These are phyloP conservation scores for Pneumocystis carinii DNA, from an alignment of 1,139 yeast species.

Conservation along the genomic window DNA sequence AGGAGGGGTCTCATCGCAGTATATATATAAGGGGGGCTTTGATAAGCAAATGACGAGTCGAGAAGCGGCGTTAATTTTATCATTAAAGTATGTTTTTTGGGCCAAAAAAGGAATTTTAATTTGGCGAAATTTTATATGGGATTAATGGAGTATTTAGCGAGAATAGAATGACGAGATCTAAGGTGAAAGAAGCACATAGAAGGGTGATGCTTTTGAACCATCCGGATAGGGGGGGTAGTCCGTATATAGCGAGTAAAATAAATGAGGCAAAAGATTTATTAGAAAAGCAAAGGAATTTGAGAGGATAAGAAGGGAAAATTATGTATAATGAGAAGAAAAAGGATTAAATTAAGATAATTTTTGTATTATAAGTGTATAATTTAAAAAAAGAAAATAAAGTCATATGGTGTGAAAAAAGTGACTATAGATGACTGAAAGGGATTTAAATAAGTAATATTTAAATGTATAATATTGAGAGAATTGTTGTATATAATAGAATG, in stretches of 20 bases:
- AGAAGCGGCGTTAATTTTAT: slow-evolving; percentile 81
- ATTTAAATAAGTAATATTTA: too few relatives aligned
- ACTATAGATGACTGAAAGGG: too few relatives aligned
- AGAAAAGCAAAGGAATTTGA: slow-evolving; percentile 50
- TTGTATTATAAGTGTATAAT: too few relatives aligned
- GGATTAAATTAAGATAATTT: too few relatives aligned
- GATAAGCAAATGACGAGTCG: slow-evolving; percentile 77
- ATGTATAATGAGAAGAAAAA: too few relatives aligned
- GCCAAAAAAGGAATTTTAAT: background rate
- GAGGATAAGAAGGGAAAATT: too few relatives aligned
- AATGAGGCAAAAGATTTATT: slow-evolving; percentile 92
- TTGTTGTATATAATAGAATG: too few relatives aligned
- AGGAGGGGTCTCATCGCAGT: slow-evolving; percentile 25
- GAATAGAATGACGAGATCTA: slow-evolving; percentile 55
- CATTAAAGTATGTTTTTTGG: slow-evolving; percentile 34
- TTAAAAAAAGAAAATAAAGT: too few relatives aligned
- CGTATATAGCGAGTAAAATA: slow-evolving; percentile 86
- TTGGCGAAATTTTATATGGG: background rate
- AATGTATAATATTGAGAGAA: too few relatives aligned
- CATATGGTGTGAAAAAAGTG: too few relatives aligned
- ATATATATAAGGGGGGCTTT: slow-evolving; percentile 74
- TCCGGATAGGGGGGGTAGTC: slow-evolving; percentile 96
- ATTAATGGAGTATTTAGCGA: slow-evolving; percentile 26
- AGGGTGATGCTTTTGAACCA: slow-evolving; percentile 86
- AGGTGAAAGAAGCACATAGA: slow-evolving; percentile 83